Base-by-base conservation (phyloP, 1,284 basidiomycete species). In the Apiotrichum mycotoxinovorans region DNA sequence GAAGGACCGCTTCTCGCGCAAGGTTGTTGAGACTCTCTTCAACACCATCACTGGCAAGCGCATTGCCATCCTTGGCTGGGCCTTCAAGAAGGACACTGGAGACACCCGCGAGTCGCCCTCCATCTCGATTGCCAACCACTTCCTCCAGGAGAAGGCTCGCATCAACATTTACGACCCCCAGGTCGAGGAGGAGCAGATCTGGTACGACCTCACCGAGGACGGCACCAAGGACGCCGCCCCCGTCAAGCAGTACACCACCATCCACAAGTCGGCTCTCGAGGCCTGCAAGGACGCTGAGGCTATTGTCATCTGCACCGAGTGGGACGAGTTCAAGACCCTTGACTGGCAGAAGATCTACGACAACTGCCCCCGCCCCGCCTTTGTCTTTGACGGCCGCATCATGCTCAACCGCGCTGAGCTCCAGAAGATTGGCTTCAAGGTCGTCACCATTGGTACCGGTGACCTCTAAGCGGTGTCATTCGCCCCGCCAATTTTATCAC, bases 81-180 rank as follows among this genome's bases (percentile, higher is more conserved):
- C 91, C 8, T 94, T 93, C 85, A 94, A 94, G 81, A 91, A 91
- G 48, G 92, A 96, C 78, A 97, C 93, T 23, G 93, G 93, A 64
- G 93, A 97, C 77, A 96, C 92, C 52, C 91, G 96, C 75, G 95
- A 98, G 81, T 94, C 92, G 10, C 87, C 95, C n/a, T 86, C 95
- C 23, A 97, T 98, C 79, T 88, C 91, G 22, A 85, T 99, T 65
- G 88, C 94, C 80, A 87, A 87, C 69, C 87, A 96, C 82, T 98
- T 99, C 84, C 83, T 87, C 65, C 83, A 86, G 47, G 95, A 99
- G 80, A 86, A 85, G 63, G 94, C 95, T 5, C 79, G 85, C 53
- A 83, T 98, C 68, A 87, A 85, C 58, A 82, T 98, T 66, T 98
- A 94, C 80, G 95, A 98, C 78, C 95, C 95, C 48, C 87, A 97